Base-by-base conservation (phyloP, 306 rosid genomes). In the Lotus japonicus region DNA sequence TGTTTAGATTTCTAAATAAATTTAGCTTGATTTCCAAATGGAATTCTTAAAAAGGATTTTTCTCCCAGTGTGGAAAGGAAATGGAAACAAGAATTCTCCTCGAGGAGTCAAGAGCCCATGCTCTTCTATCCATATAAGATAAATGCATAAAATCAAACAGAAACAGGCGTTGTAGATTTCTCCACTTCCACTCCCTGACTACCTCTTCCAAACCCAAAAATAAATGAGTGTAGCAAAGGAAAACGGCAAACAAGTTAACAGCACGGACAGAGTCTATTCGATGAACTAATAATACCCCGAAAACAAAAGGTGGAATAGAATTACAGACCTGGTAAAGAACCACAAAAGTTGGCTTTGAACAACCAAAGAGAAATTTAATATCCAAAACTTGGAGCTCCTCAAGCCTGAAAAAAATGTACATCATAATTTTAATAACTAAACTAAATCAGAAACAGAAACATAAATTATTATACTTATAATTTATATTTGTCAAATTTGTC, bases 331-430 rank as follows among this genome's bases (percentile, higher is more conserved):
- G 97, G 78, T 94, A 94, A 49, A 94, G 99, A 81, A 94, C 99
- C 75, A 90, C 99, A 77, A 94, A 88, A 1, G 99, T 94, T 33
- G 99, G 97, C 71, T 89, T 94, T 59, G 92, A 81, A 84, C 99
- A 94, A 57, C 99, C 99, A 81, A 77, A 94, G 6, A 94, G 96
- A 77, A 94, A 94, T 80, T 94, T 85, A 78, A 90, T 94, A 75
- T 94, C 99, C 87, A 94, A 82, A 74, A 94, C 99, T 80, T 90
- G 99, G 66, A 90, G 99, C 79, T 94, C 99, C 84, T 94, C 99
- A 18, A 94, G 99, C 90, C 99, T 94, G 92, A 83, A 86, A 83
- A 71, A 73, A 52, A 65, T 13, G 54, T n/a, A n/a, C 35, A 72
- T 41, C 53, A 69, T 46, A 71, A 51, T 23, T 70, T 60, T 19